Evolutionary conservation across 2,329 filamentous ascomycete species (phyloP).

Genomic region (Byssothecium circinans): DNA sequence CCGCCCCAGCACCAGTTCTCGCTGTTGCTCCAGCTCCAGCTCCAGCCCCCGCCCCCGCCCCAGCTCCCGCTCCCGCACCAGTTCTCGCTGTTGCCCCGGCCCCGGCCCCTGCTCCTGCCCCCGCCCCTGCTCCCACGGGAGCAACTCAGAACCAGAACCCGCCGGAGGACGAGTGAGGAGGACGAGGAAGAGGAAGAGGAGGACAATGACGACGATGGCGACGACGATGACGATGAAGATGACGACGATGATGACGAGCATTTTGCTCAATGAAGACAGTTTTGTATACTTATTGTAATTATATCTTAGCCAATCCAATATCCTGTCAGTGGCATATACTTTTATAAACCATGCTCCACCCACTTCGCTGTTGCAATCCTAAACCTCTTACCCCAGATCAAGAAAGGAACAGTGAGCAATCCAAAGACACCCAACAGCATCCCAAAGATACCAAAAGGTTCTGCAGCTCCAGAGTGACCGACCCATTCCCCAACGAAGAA

Average conservation of each 20-base stretch:
- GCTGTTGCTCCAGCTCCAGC: not conserved
- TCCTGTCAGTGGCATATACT: not conserved
- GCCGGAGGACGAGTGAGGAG: too few relatives aligned
- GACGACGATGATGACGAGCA: too few relatives aligned
- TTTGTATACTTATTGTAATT: too few relatives aligned
- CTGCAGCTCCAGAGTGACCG: slow-evolving; percentile 44
- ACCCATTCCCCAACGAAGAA: slow-evolving; percentile 58
- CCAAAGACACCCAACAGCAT: slow-evolving; percentile 55
- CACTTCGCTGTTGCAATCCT: slow-evolving; percentile 46
- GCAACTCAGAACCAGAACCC: too few relatives aligned
- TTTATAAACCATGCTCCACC: slow-evolving; percentile 13
- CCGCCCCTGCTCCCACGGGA: not conserved
- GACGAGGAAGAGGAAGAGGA: too few relatives aligned
- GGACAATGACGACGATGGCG: too few relatives aligned
- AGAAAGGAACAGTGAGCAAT: slow-evolving; percentile 41
- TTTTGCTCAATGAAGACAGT: too few relatives aligned
- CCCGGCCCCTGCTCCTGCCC: not conserved
- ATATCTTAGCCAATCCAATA: not conserved
- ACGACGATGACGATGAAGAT: too few relatives aligned
- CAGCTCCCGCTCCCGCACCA: not conserved
- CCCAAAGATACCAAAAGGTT: slow-evolving; percentile 58
- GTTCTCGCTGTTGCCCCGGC: not conserved
- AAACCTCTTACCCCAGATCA: slow-evolving; percentile 46
- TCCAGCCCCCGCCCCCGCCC: not conserved
- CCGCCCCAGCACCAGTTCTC: not conserved